Evolutionary conservation across 2,329 filamentous ascomycete species (phyloP).

Genomic region (Neofusicoccum sp.): DNA sequence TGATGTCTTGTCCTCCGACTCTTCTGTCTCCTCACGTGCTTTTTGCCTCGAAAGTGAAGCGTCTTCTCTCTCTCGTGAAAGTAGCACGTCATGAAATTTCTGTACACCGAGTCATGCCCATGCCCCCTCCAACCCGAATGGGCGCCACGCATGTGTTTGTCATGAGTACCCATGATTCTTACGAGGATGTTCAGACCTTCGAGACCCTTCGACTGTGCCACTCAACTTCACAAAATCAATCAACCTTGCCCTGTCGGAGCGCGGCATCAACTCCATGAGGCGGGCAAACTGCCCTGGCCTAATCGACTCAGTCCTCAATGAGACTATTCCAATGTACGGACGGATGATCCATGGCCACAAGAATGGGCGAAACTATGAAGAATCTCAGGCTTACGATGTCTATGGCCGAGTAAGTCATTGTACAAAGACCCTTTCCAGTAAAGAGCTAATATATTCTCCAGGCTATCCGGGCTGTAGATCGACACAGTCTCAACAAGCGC

Average conservation of each 20-base stretch:
- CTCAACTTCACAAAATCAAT: slow-evolving; percentile 99
- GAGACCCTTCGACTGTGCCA: slow-evolving; percentile 76
- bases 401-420: slow-evolving; percentile 68
- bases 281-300: slow-evolving; percentile 66
- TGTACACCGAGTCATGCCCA: slow-evolving; percentile 2
- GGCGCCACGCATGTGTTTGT: neutral
- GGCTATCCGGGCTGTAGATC: slow-evolving; percentile 83
- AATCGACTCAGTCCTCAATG: slow-evolving; percentile 68
- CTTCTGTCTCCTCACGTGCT: neutral
- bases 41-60: neutral
- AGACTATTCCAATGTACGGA: slow-evolving; percentile 89
- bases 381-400: slow-evolving; percentile 85
- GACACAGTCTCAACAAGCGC: slow-evolving; percentile 76
- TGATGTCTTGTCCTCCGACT: neutral
- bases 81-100: slow-evolving; percentile 14
- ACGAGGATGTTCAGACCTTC: slow-evolving; percentile 64
- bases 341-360: slow-evolving; percentile 88
- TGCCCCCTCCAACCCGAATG: neutral
- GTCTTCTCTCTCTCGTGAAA: neutral
- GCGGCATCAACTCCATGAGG: slow-evolving; percentile 84
- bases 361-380: slow-evolving; percentile 67
- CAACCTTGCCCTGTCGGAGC: slow-evolving; percentile 90
- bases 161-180: neutral
- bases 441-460: slow-evolving; percentile 35
- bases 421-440: neutral